These are phyloP conservation scores for Periconia sp. DNA, from an alignment of 2,329 filamentous ascomycete genomes.

Conservation along the genomic window DNA sequence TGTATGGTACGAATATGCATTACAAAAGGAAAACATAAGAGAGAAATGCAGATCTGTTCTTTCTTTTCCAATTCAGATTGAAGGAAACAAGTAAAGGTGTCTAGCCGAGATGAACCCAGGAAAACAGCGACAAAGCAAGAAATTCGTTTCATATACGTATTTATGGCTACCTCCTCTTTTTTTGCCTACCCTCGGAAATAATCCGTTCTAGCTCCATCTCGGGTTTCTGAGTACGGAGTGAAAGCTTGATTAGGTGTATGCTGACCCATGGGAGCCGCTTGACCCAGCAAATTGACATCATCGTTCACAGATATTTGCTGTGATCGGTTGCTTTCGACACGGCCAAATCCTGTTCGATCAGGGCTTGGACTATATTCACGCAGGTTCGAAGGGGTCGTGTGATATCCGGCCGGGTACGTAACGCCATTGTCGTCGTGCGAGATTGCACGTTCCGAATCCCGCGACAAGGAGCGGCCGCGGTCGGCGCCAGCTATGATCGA, in stretches of 20 bases:
- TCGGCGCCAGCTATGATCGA: constrained; percentile 27
- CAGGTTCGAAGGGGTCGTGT: constrained; percentile 46
- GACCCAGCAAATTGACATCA: constrained; percentile 24
- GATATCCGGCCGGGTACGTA: constrained; percentile 52
- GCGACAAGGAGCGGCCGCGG: constrained; percentile 23
- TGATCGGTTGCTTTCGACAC: not conserved
- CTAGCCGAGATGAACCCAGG: not conserved
- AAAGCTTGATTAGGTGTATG: constrained; percentile 20
- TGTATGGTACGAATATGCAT: no score
- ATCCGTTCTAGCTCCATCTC: constrained; percentile 18
- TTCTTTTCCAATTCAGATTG: not conserved
- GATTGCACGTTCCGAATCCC: constrained; percentile 33
- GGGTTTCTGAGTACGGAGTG: constrained; percentile 33
- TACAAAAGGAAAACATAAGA: not conserved
- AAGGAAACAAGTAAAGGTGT: not conserved
- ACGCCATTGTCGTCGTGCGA: constrained; percentile 36
- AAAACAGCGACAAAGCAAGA: not conserved
- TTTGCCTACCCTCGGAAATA: constrained; percentile 18
- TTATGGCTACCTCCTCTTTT: not conserved
- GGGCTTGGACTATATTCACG: constrained; percentile 48
- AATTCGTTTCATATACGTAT: not conserved
- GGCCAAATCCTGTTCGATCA: constrained; percentile 10
- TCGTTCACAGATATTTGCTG: constrained; percentile 12
- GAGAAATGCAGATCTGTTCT: not conserved
- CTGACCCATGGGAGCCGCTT: constrained; percentile 39